Conservation (phyloP, 2,329 filamentous ascomycete species). For the Botrytis tulipae region DNA sequence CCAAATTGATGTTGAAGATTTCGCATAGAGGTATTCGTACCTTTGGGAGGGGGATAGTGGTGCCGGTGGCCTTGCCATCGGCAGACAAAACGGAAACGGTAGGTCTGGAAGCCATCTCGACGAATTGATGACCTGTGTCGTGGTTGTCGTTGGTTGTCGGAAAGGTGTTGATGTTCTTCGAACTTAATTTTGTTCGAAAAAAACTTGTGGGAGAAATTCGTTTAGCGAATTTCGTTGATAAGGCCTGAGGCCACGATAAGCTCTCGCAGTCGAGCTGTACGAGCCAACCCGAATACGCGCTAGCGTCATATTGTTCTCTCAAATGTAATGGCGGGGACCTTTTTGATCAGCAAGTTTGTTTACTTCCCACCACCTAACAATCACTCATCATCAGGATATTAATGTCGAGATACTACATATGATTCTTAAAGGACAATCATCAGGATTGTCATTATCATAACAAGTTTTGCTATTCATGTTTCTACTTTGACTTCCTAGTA, state of each 20-base stretch:
- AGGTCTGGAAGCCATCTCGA: constrained; percentile 84
- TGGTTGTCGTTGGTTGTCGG: constrained; percentile 31
- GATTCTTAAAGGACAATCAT: background rate
- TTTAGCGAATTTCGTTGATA: constrained; percentile 15
- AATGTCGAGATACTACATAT: background rate
- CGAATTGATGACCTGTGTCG: constrained; percentile 36
- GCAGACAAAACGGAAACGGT: constrained; percentile 96
- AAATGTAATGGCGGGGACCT: background rate
- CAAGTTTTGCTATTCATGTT: background rate
- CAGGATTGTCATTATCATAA: background rate
- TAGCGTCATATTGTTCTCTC: background rate
- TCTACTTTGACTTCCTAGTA: background rate
- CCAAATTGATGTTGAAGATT: constrained; percentile 1
- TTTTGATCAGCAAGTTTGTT: background rate
- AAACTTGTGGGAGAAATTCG: constrained; percentile 17
- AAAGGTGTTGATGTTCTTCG: constrained; percentile 17
- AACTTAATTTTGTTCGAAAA: constrained; percentile 10
- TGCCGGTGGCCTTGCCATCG: constrained; percentile 88
- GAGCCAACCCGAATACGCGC: background rate
- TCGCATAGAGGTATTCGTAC: constrained; percentile 30
- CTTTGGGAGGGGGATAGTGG: constrained; percentile 87
- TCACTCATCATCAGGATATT: background rate
- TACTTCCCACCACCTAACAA: background rate
- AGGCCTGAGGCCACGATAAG: constrained; percentile 5
- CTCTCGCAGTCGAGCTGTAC: background rate